These are phyloP conservation scores for Saraca asoca DNA, from an alignment of 331 rosid genomes.

Conservation along the genomic window DNA sequence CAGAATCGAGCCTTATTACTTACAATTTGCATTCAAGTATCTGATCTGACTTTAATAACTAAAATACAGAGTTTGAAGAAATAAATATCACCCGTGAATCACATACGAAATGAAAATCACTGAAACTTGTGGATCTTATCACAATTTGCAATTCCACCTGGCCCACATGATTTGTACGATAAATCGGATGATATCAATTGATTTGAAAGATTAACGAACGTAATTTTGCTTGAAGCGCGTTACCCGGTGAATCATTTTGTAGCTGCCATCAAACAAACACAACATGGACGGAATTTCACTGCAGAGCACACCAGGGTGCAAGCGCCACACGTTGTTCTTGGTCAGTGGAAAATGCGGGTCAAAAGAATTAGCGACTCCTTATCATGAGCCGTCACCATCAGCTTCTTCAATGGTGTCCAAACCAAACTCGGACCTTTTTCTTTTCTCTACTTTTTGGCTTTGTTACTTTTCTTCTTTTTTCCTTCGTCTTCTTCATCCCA, in stretches of 20 bases:
- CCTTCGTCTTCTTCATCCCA: neutral
- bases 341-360: constrained; percentile 32
- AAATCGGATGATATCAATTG: no score
- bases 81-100: neutral
- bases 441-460: neutral
- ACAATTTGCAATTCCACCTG: constrained; percentile 1
- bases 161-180: neutral
- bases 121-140: no score
- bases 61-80: no score
- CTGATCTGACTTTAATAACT: no score
- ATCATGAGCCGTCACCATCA: neutral
- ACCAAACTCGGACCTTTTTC: constrained; percentile 30
- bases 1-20: no score
- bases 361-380: neutral
- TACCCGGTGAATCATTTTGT: neutral
- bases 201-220: no score
- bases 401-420: neutral
- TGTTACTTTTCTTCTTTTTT: neutral
- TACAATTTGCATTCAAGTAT: no score
- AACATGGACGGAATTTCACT: neutral
- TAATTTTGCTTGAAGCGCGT: no score
- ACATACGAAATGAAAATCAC: no score
- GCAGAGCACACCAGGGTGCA: neutral
- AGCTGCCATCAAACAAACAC: neutral
- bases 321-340: neutral